Evolutionary conservation across 2,329 filamentous ascomycete genomes (phyloP).

Genomic region (Sclerotinia minor): DNA sequence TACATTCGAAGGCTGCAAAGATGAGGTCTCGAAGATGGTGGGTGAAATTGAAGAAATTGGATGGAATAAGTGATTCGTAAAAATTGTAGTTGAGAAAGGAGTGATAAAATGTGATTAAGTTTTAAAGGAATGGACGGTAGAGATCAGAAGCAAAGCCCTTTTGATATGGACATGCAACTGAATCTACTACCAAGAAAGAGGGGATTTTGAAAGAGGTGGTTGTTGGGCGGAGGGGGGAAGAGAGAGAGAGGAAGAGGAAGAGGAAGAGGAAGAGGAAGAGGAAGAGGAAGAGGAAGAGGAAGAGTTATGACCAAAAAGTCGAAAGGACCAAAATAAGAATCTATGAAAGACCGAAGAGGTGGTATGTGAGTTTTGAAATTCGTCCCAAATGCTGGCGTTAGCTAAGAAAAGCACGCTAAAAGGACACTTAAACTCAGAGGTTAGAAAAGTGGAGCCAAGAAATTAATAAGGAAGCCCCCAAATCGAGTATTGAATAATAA

Average conservation of each 20-base stretch:
- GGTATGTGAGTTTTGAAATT: slow-evolving; percentile 3
- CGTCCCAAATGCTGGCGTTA: slow-evolving; percentile 4
- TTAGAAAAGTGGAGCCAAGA: slow-evolving; percentile 10
- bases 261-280: too few species aligned
- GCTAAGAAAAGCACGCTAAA: slow-evolving; percentile 15
- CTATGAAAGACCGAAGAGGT: not conserved
- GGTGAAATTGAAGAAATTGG: slow-evolving; percentile 17
- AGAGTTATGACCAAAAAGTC: not conserved
- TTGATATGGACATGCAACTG: slow-evolving; percentile 23
- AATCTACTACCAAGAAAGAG: slow-evolving; percentile 25
- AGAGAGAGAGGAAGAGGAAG: too few species aligned
- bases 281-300: too few species aligned
- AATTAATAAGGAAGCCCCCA: not conserved
- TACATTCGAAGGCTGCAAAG: slow-evolving; percentile 19
- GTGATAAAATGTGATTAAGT: slow-evolving; percentile 15
- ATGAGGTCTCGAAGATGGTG: not conserved
- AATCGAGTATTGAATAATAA: too few species aligned
- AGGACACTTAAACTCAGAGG: not conserved
- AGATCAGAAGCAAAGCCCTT: slow-evolving; percentile 25
- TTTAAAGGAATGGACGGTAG: slow-evolving; percentile 28
- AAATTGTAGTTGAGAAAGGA: slow-evolving; percentile 18
- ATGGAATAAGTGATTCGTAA: slow-evolving; percentile 17
- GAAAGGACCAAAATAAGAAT: not conserved
- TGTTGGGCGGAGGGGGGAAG: not conserved
- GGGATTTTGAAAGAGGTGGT: slow-evolving; percentile 5